A percentile compares a stretch with the other conserved stretches of the same genome.
Conservation (phyloP, 2,329 filamentous ascomycete species). For the Xylaria sp. region DNA sequence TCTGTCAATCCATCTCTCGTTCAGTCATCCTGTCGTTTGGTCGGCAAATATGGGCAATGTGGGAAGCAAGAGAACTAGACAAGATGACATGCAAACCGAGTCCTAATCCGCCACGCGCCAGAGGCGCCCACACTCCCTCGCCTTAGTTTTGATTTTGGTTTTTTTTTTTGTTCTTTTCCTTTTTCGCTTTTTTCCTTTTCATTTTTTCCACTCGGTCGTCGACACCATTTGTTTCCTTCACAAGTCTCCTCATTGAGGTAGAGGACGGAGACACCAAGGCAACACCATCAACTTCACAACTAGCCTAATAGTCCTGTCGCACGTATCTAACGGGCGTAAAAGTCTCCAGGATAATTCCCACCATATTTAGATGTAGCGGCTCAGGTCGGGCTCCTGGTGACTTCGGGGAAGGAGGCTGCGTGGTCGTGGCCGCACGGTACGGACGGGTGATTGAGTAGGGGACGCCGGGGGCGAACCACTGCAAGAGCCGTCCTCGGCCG, state of each 20-base stretch:
- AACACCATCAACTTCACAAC: not conserved
- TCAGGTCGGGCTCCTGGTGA: slow-evolving; percentile 1
- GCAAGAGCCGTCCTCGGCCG: slow-evolving; percentile 7
- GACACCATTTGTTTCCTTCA: not conserved
- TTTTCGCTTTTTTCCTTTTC: not conserved
- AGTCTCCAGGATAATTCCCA: not conserved
- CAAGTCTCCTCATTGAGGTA: not conserved
- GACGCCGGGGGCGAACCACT: not conserved
- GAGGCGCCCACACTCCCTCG: no score
- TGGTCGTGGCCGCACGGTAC: not conserved
- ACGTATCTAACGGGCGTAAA: not conserved
- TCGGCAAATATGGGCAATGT: not conserved
- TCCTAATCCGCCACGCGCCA: not conserved
- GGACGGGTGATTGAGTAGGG: not conserved
- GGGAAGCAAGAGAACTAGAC: not conserved
- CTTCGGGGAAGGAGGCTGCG: not conserved
- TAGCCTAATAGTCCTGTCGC: no score
- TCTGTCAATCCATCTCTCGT: not conserved
- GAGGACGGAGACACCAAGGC: not conserved
- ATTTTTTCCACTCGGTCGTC: not conserved
- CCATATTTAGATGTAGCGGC: not conserved
- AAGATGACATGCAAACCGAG: not conserved
- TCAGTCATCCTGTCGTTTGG: not conserved
- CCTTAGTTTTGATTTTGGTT: not conserved
- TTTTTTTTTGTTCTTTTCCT: not conserved